These are phyloP conservation scores for Borealophlyctis nickersoniae DNA, from an alignment of 192 early-diverging fungal species.

Conservation along the genomic window DNA sequence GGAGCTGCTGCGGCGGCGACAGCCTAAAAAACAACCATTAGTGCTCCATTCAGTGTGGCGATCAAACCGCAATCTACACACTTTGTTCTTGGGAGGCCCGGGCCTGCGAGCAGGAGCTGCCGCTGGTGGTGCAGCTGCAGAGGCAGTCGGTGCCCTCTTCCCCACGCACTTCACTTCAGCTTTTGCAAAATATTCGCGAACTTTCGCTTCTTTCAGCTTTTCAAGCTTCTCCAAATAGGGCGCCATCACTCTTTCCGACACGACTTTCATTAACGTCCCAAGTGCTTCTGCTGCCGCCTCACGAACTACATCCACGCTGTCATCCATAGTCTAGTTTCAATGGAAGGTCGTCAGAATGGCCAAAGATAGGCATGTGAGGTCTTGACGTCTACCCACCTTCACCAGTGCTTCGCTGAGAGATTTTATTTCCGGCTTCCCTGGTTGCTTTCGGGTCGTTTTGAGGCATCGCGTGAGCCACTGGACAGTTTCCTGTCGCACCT, in stretches of 20 bases:
- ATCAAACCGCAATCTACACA: too few relatives aligned
- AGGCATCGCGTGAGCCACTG: constrained; percentile 74
- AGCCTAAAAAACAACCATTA: too few relatives aligned
- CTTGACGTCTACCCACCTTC: too few relatives aligned
- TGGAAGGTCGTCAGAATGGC: background rate
- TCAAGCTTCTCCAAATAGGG: constrained; percentile 81
- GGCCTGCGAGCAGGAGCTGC: too few relatives aligned
- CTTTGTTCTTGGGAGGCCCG: too few relatives aligned
- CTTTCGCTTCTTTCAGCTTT: constrained; percentile 81
- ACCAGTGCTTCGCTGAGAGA: constrained; percentile 71
- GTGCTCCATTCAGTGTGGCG: too few relatives aligned
- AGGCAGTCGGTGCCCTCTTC: too few relatives aligned
- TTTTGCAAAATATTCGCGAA: constrained; percentile 83
- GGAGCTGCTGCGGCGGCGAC: constrained; percentile 31
- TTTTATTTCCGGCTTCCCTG: constrained; percentile 80
- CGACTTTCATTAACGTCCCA: constrained; percentile 85
- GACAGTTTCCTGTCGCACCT: constrained; percentile 74
- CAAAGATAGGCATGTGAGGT: too few relatives aligned
- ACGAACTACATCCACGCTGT: constrained; percentile 77
- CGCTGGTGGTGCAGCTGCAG: too few relatives aligned
- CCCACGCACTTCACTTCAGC: constrained; percentile 55
- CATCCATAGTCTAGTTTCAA: constrained; percentile 62
- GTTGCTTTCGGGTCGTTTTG: constrained; percentile 63
- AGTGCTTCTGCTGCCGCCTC: constrained; percentile 80
- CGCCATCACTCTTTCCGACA: constrained; percentile 67